phyloP scores from a whole-genome alignment of 805 yeast species.

The Suhomyces kilbournensis region DNA sequence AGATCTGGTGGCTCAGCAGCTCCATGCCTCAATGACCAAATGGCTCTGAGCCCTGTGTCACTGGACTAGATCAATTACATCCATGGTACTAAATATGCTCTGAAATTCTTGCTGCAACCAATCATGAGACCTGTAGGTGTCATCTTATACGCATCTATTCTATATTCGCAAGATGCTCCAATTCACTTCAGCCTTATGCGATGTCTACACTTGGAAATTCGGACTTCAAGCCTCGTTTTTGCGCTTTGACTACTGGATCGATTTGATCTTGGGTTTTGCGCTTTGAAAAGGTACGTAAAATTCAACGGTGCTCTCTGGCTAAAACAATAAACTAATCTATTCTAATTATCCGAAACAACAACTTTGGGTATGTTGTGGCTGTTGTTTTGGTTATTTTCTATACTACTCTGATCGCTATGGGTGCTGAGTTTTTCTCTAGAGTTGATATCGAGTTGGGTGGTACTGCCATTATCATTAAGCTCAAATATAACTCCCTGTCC shows the following conservation, averaged over 20 bases:
- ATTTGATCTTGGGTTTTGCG: background rate
- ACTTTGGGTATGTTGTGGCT: slow-evolving; percentile 7
- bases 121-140: background rate
- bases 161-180: background rate
- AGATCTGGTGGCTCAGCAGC: background rate
- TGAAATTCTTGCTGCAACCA: background rate
- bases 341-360: slow-evolving; percentile 5
- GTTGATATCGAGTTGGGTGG: background rate
- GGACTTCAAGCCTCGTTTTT: background rate
- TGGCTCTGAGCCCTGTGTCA: background rate
- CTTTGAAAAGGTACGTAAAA: background rate
- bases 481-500: background rate
- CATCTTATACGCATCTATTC: background rate
- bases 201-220: background rate
- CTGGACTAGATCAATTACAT: too few species aligned
- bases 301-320: background rate
- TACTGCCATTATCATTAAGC: background rate
- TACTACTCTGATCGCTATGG: background rate
- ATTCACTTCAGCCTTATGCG: background rate
- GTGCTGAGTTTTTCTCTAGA: background rate
- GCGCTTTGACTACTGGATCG: background rate
- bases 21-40: background rate
- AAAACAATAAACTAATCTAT: background rate
- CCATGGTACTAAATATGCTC: too few species aligned
- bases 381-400: background rate